A percentile compares a stretch with the other conserved stretches of the same genome.
phyloP scores from a whole-genome alignment of 306 rosid genomes.

The Castanea crenata region DNA sequence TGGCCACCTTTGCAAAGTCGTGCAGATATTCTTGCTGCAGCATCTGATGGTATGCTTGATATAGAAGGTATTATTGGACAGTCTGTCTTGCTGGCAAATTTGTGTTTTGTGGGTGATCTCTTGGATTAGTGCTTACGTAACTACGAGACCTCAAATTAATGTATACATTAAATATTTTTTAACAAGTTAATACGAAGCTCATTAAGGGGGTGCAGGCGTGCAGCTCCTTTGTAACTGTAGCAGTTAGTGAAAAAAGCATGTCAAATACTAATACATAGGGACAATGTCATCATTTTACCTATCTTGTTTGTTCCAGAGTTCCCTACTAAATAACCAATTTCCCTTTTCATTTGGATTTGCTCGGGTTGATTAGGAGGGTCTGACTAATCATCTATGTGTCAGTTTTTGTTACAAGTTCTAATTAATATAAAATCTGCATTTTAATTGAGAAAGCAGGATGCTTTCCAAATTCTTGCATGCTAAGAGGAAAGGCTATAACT shows the following conservation, averaged over 20 bases:
- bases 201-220: not conserved
- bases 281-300: not conserved
- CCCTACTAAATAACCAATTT: not conserved
- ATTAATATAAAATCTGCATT: slow-evolving; percentile 12
- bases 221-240: not conserved
- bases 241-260: not conserved
- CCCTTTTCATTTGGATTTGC: not conserved
- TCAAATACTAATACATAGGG: not conserved
- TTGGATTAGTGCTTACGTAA: not conserved
- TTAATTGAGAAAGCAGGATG: slow-evolving; percentile 48
- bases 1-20: slow-evolving; percentile 93
- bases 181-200: not conserved
- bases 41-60: slow-evolving; percentile 80
- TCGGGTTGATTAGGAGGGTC: not conserved
- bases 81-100: slow-evolving; percentile 73
- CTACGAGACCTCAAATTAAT: not conserved
- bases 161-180: not conserved
- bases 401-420: not conserved
- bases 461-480: slow-evolving; percentile 75
- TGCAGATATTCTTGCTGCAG: slow-evolving; percentile 86
- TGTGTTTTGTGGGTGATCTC: not conserved
- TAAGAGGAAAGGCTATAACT: slow-evolving; percentile 79
- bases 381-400: not conserved
- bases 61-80: slow-evolving; percentile 65
- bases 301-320: not conserved